A percentile compares a stretch with the other conserved stretches of the same genome.
These are phyloP conservation scores for Corrigiola litoralis DNA, from an alignment of 179 eudicot genomes.

Conservation along the genomic window DNA sequence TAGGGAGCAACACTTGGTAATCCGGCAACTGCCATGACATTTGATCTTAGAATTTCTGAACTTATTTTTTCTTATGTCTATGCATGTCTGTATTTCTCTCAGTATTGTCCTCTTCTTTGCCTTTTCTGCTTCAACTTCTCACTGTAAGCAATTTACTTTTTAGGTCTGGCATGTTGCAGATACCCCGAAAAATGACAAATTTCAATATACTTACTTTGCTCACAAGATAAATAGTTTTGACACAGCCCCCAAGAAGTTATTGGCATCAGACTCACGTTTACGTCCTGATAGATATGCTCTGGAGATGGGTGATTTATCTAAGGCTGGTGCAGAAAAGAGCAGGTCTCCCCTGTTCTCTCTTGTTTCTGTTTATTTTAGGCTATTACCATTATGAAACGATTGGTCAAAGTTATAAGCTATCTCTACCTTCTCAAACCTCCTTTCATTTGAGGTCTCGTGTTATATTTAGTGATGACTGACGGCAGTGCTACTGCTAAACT, in stretches of 20 bases:
- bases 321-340: conserved; percentile 91
- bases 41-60: too few species aligned
- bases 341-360: conserved; percentile 38
- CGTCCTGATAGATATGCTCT: conserved; percentile 98
- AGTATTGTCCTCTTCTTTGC: too few species aligned
- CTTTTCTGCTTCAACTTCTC: too few species aligned
- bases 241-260: conserved; percentile 85
- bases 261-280: conserved; percentile 92
- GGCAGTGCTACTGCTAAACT: too few species aligned
- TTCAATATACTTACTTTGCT: conserved; percentile 84
- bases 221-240: conserved; percentile 95
- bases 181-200: conserved; percentile 76
- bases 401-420: not conserved
- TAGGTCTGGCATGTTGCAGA: conserved; percentile 93
- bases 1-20: too few species aligned
- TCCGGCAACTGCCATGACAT: too few species aligned
- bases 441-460: too few species aligned
- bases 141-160: conserved; percentile 14
- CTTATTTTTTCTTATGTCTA: too few species aligned
- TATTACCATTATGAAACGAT: not conserved
- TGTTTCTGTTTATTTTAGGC: not conserved
- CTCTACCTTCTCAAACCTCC: too few species aligned
- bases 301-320: conserved; percentile 85
- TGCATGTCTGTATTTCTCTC: too few species aligned
- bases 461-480: not conserved